phyloP scores from a whole-genome alignment of 805 yeast species.

The Ogataea methanolica region DNA sequence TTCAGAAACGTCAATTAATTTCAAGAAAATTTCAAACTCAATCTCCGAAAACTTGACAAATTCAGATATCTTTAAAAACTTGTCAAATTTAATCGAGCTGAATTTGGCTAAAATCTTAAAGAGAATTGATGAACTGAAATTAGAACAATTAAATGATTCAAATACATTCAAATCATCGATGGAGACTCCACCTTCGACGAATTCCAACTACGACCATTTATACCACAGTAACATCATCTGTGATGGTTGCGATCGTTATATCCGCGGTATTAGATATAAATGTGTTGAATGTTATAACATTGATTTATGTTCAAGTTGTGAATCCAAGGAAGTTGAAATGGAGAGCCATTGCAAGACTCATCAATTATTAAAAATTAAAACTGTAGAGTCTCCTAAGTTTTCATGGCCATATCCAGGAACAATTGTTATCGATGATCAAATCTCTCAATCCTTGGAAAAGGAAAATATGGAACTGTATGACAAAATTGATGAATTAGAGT shows the following conservation, averaged over 20 bases:
- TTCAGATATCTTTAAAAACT: conserved; percentile 16
- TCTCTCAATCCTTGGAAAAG: too few relatives aligned
- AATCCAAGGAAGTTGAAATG: conserved; percentile 16
- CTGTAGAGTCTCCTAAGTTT: conserved; percentile 1
- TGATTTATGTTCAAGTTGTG: conserved; percentile 47
- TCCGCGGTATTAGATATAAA: conserved; percentile 42
- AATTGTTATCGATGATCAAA: too few relatives aligned
- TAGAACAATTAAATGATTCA: neutral
- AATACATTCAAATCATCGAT: neutral
- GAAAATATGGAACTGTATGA: too few relatives aligned
- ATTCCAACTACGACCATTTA: neutral
- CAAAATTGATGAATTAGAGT: too few relatives aligned
- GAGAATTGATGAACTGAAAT: conserved; percentile 16
- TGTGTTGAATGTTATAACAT: conserved; percentile 50
- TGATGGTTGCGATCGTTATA: conserved; percentile 27
- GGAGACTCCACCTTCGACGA: conserved; percentile 1
- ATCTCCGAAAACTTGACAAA: conserved; percentile 19
- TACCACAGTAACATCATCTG: conserved; percentile 23
- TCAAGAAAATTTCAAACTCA: conserved; percentile 13
- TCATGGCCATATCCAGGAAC: too few relatives aligned
- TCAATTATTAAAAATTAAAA: conserved; percentile 24
- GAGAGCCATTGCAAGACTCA: conserved; percentile 19
- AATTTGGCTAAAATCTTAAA: conserved; percentile 15
- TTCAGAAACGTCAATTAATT: conserved; percentile 6
- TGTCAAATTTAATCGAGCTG: conserved; percentile 16